phyloP scores from a whole-genome alignment of 2,329 filamentous ascomycete genomes.

The Colletotrichum eremochloae region DNA sequence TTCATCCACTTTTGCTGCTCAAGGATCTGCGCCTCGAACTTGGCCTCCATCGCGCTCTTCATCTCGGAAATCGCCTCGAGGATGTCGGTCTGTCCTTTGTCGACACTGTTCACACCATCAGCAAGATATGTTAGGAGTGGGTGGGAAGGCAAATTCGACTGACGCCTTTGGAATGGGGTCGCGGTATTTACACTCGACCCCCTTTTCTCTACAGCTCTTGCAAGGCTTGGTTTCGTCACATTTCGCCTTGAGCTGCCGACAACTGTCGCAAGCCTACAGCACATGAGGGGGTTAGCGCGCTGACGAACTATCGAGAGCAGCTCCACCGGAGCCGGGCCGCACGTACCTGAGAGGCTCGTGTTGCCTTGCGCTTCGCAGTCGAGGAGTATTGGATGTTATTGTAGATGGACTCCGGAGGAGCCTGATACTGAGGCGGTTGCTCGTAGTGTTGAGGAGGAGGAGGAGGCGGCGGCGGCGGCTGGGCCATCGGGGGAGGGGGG shows the following conservation, averaged over 20 bases:
- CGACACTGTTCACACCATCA: slow-evolving; percentile 57
- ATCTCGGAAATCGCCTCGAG: slow-evolving; percentile 63
- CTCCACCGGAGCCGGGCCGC: neutral
- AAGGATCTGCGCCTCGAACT: slow-evolving; percentile 17
- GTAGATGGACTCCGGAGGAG: slow-evolving; percentile 55
- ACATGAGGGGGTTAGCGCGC: slow-evolving; percentile 28
- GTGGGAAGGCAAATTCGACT: slow-evolving; percentile 53
- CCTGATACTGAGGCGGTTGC: slow-evolving; percentile 48
- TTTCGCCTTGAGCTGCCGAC: slow-evolving; percentile 88
- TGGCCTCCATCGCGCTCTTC: slow-evolving; percentile 42
- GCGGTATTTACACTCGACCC: slow-evolving; percentile 86
- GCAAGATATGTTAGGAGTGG: slow-evolving; percentile 51
- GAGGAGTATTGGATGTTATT: slow-evolving; percentile 59
- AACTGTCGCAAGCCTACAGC: slow-evolving; percentile 88
- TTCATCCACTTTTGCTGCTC: slow-evolving; percentile 22
- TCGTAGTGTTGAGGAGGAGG: slow-evolving; percentile 49
- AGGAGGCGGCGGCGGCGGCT: slow-evolving; percentile 50
- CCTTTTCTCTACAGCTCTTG: slow-evolving; percentile 91
- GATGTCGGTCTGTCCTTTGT: slow-evolving; percentile 73
- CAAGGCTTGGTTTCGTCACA: slow-evolving; percentile 89
- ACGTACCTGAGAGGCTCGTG: slow-evolving; percentile 72
- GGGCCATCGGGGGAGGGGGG: slow-evolving; percentile 54
- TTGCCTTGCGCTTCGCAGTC: slow-evolving; percentile 71
- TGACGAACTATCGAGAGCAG: slow-evolving; percentile 1
- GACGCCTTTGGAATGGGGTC: slow-evolving; percentile 94